phyloP scores from a whole-genome alignment of 2,329 filamentous ascomycete species.

The Zymoseptoria brevis region DNA sequence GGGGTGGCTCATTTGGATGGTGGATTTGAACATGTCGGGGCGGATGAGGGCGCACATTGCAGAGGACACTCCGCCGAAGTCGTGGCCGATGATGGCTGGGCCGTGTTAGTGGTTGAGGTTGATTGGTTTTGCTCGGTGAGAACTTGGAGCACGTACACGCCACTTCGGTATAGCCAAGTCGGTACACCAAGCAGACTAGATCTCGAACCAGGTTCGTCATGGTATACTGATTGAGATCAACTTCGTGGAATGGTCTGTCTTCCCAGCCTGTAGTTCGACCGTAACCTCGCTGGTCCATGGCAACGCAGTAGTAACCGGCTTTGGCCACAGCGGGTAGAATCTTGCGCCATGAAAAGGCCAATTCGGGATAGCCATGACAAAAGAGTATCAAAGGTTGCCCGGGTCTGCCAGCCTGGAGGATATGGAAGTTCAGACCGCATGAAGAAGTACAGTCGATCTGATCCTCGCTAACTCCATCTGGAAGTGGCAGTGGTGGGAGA shows the following conservation, averaged over 20 bases:
- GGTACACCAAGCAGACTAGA: constrained; percentile 52
- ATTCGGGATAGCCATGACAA: constrained; percentile 60
- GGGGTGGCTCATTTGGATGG: constrained; percentile 58
- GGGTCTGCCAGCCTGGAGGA: constrained; percentile 47
- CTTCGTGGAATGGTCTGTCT: constrained; percentile 41
- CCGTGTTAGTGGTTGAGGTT: neutral
- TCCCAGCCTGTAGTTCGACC: constrained; percentile 59
- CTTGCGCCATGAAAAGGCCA: constrained; percentile 63
- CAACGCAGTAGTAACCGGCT: constrained; percentile 57
- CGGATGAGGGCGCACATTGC: constrained; percentile 53
- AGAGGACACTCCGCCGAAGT: constrained; percentile 56
- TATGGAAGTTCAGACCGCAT: constrained; percentile 54
- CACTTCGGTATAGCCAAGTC: constrained; percentile 52
- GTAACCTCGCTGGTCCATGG: constrained; percentile 61
- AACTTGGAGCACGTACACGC: constrained; percentile 30
- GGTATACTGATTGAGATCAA: constrained; percentile 50
- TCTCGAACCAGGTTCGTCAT: constrained; percentile 55
- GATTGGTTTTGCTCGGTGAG: neutral
- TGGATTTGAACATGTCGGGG: constrained; percentile 56
- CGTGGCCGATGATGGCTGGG: constrained; percentile 51
- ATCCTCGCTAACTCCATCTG: constrained; percentile 47
- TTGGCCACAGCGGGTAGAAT: constrained; percentile 52
- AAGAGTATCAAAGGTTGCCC: constrained; percentile 52
- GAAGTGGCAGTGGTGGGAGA: constrained; percentile 47
- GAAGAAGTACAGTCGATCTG: constrained; percentile 47